These are phyloP conservation scores for Xylaria cubensis DNA, from an alignment of 495 filamentous ascomycete genomes.

Conservation along the genomic window DNA sequence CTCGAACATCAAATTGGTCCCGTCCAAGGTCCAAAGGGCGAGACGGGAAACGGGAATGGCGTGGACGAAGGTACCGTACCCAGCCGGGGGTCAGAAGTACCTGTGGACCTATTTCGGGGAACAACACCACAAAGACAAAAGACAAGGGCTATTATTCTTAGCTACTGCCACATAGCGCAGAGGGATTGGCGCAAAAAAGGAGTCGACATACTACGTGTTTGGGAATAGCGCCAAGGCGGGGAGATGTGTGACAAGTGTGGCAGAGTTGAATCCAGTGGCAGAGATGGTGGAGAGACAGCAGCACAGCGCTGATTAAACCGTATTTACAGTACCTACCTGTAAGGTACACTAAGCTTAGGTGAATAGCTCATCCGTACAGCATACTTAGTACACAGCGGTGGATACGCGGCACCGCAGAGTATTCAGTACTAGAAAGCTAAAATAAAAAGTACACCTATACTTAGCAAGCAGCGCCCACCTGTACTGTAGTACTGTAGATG, in stretches of 20 bases:
- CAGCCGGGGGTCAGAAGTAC: neutral
- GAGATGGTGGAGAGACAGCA: neutral
- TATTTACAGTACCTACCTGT: neutral
- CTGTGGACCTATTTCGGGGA: constrained; percentile 16
- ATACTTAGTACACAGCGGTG: neutral
- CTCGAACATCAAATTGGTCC: neutral
- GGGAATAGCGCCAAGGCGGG: constrained; percentile 2
- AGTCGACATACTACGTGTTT: constrained; percentile 21
- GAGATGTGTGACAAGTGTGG: constrained; percentile 11
- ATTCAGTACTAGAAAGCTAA: neutral
- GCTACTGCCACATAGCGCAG: neutral
- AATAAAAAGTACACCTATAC: neutral
- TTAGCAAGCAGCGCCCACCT: neutral
- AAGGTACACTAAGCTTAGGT: neutral
- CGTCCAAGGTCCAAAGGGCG: constrained; percentile 14
- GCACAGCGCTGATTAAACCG: neutral
- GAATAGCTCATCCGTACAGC: neutral
- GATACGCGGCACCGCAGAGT: neutral
- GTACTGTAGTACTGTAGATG: neutral
- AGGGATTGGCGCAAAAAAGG: constrained; percentile 9
- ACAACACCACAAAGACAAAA: constrained; percentile 10
- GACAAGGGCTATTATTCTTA: constrained; percentile 13
- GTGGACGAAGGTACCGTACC: constrained; percentile 13
- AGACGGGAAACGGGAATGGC: constrained; percentile 20
- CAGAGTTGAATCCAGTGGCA: constrained; percentile 5